These are phyloP conservation scores for Toxoplasma gondii DNA, from an alignment of 169 alveolate genomes.

Conservation along the genomic window DNA sequence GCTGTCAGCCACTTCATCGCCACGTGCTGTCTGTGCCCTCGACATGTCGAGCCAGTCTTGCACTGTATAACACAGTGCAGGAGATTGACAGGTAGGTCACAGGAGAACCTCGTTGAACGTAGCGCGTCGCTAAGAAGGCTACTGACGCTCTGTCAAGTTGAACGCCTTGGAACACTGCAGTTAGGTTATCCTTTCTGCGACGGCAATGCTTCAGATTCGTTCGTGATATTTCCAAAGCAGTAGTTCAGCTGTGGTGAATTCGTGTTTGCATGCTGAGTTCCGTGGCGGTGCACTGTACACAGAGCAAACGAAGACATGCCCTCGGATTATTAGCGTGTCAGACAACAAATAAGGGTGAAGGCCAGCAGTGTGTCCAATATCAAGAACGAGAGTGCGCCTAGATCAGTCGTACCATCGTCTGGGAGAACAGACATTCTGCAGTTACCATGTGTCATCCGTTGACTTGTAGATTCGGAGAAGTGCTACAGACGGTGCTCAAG, in stretches of 20 bases:
- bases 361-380: no score
- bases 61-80: conserved; percentile 47
- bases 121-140: no score
- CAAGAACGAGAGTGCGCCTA: no score
- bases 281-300: background rate
- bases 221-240: background rate
- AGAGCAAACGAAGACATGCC: no score
- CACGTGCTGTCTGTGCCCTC: conserved; percentile 40
- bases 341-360: no score
- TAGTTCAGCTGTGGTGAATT: no score
- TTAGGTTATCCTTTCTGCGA: background rate
- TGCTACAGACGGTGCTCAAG: background rate
- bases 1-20: conserved; percentile 62
- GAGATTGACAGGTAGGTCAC: conserved; percentile 43
- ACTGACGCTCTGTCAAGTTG: background rate
- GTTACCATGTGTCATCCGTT: background rate
- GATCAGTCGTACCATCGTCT: no score
- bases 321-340: no score
- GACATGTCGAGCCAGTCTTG: conserved; percentile 45
- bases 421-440: background rate
- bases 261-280: background rate
- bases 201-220: background rate
- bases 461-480: background rate
- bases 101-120: background rate
- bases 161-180: background rate